These are phyloP conservation scores for Penicillium cinerascens DNA, from an alignment of 495 filamentous ascomycete genomes.

Conservation along the genomic window DNA sequence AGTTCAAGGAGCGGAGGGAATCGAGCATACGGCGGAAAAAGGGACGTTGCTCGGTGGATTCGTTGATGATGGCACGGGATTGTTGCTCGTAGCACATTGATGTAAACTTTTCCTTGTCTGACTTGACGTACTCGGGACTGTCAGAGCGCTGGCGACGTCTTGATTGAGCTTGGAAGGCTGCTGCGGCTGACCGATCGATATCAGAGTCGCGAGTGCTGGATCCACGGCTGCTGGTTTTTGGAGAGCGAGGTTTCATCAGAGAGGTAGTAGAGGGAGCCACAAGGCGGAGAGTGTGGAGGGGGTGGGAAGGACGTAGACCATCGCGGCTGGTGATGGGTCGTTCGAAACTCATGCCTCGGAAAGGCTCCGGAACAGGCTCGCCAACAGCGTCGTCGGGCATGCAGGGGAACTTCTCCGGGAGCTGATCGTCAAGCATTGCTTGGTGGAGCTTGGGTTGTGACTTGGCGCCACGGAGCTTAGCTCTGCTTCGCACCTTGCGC, in stretches of 20 bases:
- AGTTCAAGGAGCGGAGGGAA: slow-evolving; percentile 33
- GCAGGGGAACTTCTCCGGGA: slow-evolving; percentile 32
- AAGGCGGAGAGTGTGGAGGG: slow-evolving; percentile 35
- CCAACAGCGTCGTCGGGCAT: slow-evolving; percentile 26
- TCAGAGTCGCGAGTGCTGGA: slow-evolving; percentile 24
- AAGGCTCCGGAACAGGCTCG: slow-evolving; percentile 5
- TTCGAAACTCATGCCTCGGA: slow-evolving; percentile 19
- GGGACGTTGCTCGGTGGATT: slow-evolving; percentile 21
- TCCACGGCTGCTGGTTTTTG: slow-evolving; percentile 23
- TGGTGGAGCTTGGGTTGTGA: slow-evolving; percentile 38
- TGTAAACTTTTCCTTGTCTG: slow-evolving; percentile 29
- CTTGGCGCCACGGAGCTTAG: slow-evolving; percentile 44
- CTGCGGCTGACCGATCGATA: slow-evolving; percentile 37
- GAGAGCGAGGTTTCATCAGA: slow-evolving; percentile 27
- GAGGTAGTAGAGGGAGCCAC: slow-evolving; percentile 42
- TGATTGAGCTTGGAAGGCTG: slow-evolving; percentile 39
- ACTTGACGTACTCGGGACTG: slow-evolving; percentile 21
- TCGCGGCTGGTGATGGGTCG: slow-evolving; percentile 30
- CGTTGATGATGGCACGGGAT: slow-evolving; percentile 17
- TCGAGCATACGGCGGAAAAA: slow-evolving; percentile 35
- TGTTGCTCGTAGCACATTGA: slow-evolving; percentile 40
- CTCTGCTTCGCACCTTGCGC: slow-evolving; percentile 46
- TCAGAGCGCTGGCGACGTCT: slow-evolving; percentile 37
- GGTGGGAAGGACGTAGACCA: slow-evolving; percentile 19
- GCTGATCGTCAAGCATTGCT: slow-evolving; percentile 19